Conservation (phyloP, 768 basidiomycete species). For the Psilocybe sp. region DNA sequence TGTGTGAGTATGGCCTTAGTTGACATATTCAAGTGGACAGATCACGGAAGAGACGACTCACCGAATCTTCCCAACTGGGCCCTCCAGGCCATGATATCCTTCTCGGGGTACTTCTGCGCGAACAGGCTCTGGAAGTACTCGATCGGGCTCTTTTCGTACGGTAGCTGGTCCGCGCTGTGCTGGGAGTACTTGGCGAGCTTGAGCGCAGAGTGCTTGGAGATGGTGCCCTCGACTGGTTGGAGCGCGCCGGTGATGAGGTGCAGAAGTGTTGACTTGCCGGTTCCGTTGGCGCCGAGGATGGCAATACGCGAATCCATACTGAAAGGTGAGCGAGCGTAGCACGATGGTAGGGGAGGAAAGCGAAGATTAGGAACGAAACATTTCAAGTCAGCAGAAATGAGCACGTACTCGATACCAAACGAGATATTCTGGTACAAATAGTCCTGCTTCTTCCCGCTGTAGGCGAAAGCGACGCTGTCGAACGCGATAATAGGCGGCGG, state of each 20-base stretch:
- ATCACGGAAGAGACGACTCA: too few relatives aligned
- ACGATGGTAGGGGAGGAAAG: conserved; percentile 31
- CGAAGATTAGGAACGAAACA: neutral
- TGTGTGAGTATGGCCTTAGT: conserved; percentile 88
- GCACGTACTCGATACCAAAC: conserved; percentile 92
- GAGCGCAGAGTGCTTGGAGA: conserved; percentile 85
- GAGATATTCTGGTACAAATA: conserved; percentile 85
- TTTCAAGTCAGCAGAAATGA: neutral
- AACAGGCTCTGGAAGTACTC: conserved; percentile 92
- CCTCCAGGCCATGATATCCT: conserved; percentile 64
- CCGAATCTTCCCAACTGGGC: neutral
- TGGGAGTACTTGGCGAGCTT: conserved; percentile 99
- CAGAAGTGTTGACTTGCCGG: conserved; percentile 61
- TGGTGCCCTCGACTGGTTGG: conserved; percentile 78
- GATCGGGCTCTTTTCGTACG: conserved; percentile 86
- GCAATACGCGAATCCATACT: conserved; percentile 95
- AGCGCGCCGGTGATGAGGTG: conserved; percentile 65
- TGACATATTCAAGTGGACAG: too few relatives aligned
- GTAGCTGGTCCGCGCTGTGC: conserved; percentile 97
- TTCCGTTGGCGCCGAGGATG: conserved; percentile 94
- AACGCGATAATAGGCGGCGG: conserved; percentile 98
- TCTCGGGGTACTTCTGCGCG: conserved; percentile 84
- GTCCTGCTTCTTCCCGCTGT: conserved; percentile 86
- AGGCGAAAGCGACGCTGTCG: conserved; percentile 91
- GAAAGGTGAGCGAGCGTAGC: conserved; percentile 15